These are phyloP conservation scores for Rubus idaeus DNA, from an alignment of 306 rosid species.

Conservation along the genomic window DNA sequence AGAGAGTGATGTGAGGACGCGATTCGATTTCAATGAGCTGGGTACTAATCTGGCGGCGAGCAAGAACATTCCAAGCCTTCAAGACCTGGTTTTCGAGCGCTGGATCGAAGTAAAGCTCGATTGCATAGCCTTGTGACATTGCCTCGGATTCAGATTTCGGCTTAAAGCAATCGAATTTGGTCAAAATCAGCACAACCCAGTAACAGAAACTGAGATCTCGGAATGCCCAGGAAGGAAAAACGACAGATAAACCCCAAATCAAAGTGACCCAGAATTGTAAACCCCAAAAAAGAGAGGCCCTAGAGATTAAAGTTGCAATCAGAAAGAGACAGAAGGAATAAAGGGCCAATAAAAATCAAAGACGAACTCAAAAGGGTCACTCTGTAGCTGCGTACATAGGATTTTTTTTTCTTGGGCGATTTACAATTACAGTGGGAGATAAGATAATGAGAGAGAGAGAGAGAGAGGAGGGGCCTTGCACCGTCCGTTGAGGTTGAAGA, in stretches of 20 bases:
- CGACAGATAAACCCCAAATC: not conserved
- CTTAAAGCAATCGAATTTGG: not conserved
- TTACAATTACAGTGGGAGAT: conserved; percentile 1
- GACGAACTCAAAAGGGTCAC: conserved; percentile 11
- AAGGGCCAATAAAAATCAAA: not conserved
- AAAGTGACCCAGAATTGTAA: conserved; percentile 14
- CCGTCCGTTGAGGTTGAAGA: conserved; percentile 7
- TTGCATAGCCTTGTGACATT: conserved; percentile 81
- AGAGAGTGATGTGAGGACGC: conserved; percentile 95
- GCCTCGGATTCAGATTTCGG: conserved; percentile 25
- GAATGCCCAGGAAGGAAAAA: conserved; percentile 17
- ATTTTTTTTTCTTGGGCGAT: not conserved
- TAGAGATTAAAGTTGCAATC: conserved; percentile 28
- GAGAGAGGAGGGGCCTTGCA: conserved; percentile 18
- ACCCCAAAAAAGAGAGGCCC: not conserved
- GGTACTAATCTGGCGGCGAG: conserved; percentile 87
- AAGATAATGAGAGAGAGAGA: conserved; percentile 8
- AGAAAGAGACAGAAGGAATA: conserved; percentile 46
- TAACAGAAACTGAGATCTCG: conserved; percentile 35
- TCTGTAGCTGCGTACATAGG: not conserved
- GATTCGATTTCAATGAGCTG: conserved; percentile 84
- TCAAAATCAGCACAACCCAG: conserved; percentile 31
- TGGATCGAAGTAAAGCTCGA: conserved; percentile 93
- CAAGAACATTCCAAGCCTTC: conserved; percentile 94
- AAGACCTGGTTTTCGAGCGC: conserved; percentile 91